Percentiles rank a stretch among this genome's conserved stretches.
Conservation (phyloP, 2,329 filamentous ascomycete genomes). For the Berkeleyomyces basicola region DNA sequence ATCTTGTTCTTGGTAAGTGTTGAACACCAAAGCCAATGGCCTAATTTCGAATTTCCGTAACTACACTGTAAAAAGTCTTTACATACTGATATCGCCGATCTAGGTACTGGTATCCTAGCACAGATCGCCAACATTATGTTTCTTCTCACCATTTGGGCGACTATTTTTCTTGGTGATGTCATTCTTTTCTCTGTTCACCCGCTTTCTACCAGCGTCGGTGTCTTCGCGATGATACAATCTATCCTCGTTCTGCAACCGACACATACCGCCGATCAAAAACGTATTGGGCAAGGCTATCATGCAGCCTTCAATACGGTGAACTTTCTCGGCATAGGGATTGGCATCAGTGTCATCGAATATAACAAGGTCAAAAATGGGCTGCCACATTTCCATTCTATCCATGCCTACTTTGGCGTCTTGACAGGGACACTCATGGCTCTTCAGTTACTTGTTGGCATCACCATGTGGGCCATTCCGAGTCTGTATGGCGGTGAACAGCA, state of each 20-base stretch:
- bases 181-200: conserved; percentile 84
- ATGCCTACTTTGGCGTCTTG: conserved; percentile 67
- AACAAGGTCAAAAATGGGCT: conserved; percentile 61
- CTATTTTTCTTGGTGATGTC: conserved; percentile 51
- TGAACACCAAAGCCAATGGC: conserved; percentile 5
- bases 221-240: conserved; percentile 63
- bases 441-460: conserved; percentile 66
- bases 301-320: conserved; percentile 51
- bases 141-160: conserved; percentile 58
- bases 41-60: not conserved
- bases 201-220: conserved; percentile 47
- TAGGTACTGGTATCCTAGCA: conserved; percentile 66
- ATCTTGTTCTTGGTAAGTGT: conserved; percentile 54
- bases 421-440: conserved; percentile 53
- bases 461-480: conserved; percentile 59
- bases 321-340: conserved; percentile 43
- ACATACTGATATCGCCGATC: not conserved
- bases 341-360: conserved; percentile 56
- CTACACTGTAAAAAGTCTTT: not conserved
- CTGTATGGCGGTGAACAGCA: conserved; percentile 65
- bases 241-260: conserved; percentile 81
- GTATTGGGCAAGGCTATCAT: conserved; percentile 43
- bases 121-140: conserved; percentile 67
- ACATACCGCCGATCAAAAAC: conserved; percentile 58
- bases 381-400: conserved; percentile 61